A percentile compares a stretch with the other conserved stretches of the same genome.
Evolutionary conservation across 1,284 basidiomycete genomes (phyloP).

Genomic region (Rhodofomes roseus): DNA sequence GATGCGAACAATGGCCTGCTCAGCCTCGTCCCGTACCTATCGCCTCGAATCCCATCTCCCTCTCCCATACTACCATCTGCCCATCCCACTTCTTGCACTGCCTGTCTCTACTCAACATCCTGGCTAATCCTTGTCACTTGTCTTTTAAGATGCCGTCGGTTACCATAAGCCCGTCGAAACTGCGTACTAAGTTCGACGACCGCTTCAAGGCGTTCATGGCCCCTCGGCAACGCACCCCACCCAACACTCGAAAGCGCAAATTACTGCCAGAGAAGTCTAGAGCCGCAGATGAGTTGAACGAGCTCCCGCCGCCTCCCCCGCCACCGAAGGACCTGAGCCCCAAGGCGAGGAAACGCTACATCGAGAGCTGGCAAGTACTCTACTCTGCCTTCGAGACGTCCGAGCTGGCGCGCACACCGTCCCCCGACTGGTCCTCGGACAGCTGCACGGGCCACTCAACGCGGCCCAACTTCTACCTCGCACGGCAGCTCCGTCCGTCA

Average conservation of each 20-base stretch:
- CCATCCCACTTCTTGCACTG: neutral
- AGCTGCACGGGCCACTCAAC: neutral
- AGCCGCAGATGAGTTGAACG: slow-evolving; percentile 3
- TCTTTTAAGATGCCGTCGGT: slow-evolving; percentile 12
- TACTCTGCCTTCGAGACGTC: slow-evolving; percentile 9
- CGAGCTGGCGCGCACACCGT: slow-evolving; percentile 12
- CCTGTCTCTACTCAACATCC: slow-evolving; percentile 1
- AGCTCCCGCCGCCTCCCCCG: slow-evolving; percentile 13
- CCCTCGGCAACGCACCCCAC: slow-evolving; percentile 7
- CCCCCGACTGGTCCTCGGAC: slow-evolving; percentile 8
- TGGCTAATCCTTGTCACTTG: slow-evolving; percentile 5
- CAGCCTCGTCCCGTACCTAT: slow-evolving; percentile 1
- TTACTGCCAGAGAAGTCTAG: slow-evolving; percentile 4
- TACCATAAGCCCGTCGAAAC: slow-evolving; percentile 12
- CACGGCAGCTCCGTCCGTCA: slow-evolving; percentile 13
- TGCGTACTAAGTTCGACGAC: slow-evolving; percentile 20
- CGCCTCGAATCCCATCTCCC: neutral
- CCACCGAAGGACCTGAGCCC: slow-evolving; percentile 17
- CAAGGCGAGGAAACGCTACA: neutral
- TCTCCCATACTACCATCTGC: slow-evolving; percentile 6
- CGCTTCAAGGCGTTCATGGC: slow-evolving; percentile 14
- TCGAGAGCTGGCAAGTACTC: slow-evolving; percentile 17
- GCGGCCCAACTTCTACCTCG: slow-evolving; percentile 10
- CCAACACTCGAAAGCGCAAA: slow-evolving; percentile 5
- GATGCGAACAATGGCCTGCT: slow-evolving; percentile 9